These are phyloP conservation scores for Alloteropsis semialata DNA, from an alignment of 176 grass and related monocot genomes.

Conservation along the genomic window DNA sequence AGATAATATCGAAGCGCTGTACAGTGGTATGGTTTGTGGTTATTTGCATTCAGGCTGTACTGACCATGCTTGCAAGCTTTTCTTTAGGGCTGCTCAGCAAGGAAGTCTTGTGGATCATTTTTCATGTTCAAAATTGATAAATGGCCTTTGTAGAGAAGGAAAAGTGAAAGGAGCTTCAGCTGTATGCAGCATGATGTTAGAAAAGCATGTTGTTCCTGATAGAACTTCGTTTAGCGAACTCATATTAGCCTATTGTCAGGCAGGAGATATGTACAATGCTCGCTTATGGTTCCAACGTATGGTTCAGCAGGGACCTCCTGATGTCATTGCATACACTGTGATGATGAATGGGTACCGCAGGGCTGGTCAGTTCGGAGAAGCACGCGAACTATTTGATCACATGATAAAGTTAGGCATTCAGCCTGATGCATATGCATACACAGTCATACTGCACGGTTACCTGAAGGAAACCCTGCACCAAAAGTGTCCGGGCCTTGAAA, in stretches of 20 bases:
- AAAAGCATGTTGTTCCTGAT: constrained; percentile 56
- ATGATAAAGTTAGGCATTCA: constrained; percentile 53
- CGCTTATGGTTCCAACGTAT: constrained; percentile 57
- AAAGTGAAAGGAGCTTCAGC: constrained; percentile 52
- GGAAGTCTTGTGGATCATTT: constrained; percentile 58
- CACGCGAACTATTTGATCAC: constrained; percentile 49
- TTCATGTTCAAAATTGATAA: constrained; percentile 48
- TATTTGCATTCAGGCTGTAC: constrained; percentile 63
- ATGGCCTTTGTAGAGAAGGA: constrained; percentile 56
- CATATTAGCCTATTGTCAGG: constrained; percentile 58
- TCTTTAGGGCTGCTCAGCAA: constrained; percentile 55
- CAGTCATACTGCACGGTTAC: constrained; percentile 33
- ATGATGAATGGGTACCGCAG: constrained; percentile 79
- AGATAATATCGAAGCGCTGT: constrained; percentile 41
- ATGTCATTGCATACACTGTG: constrained; percentile 62
- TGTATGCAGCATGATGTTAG: constrained; percentile 59
- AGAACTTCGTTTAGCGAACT: constrained; percentile 59
- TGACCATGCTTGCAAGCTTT: constrained; percentile 54
- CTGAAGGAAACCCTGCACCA: constrained; percentile 26
- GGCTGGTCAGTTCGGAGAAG: constrained; percentile 45
- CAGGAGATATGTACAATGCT: constrained; percentile 52
- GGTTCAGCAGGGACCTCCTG: constrained; percentile 40
- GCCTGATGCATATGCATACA: constrained; percentile 58
- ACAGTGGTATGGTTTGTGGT: constrained; percentile 85
- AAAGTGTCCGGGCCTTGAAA: constrained; percentile 28